Percentiles rank a stretch among this genome's conserved stretches.
These are phyloP conservation scores for Ceratobasidium sp. DNA, from an alignment of 1,284 basidiomycete species.

Conservation along the genomic window DNA sequence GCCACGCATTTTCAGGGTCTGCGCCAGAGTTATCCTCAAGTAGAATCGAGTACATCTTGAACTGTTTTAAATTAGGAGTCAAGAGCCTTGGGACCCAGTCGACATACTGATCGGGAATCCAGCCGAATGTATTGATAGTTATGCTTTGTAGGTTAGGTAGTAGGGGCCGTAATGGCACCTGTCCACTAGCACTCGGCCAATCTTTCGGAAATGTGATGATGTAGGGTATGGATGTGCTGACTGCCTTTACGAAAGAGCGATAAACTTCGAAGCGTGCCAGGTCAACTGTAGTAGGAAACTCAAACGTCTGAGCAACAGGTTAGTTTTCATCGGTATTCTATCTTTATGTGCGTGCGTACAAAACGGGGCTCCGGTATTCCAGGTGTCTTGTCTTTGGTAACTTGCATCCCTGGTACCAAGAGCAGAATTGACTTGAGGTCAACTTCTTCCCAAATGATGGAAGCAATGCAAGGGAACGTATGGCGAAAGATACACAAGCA, in stretches of 20 bases:
- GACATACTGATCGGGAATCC: neutral
- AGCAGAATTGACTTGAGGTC: neutral
- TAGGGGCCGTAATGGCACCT: neutral
- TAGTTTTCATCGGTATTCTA: neutral
- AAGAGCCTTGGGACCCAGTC: neutral
- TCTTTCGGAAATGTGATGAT: neutral
- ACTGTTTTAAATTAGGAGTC: neutral
- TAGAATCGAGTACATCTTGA: neutral
- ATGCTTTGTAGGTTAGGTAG: neutral
- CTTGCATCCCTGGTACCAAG: neutral
- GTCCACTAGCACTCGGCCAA: neutral
- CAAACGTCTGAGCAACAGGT: neutral
- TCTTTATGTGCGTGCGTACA: too few species aligned
- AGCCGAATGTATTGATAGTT: neutral
- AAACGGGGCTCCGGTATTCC: too few species aligned
- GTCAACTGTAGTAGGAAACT: neutral
- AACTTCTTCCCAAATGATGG: slow-evolving; percentile 1
- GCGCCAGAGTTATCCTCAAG: neutral
- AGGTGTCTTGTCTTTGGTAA: neutral
- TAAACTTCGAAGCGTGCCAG: neutral
- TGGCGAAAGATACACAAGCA: neutral
- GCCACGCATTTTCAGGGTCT: neutral
- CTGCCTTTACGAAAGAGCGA: neutral
- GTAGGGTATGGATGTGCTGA: neutral
- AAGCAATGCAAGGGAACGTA: neutral